Base-by-base conservation (phyloP, 345 rosid genomes). In the Aegle marmelos region DNA sequence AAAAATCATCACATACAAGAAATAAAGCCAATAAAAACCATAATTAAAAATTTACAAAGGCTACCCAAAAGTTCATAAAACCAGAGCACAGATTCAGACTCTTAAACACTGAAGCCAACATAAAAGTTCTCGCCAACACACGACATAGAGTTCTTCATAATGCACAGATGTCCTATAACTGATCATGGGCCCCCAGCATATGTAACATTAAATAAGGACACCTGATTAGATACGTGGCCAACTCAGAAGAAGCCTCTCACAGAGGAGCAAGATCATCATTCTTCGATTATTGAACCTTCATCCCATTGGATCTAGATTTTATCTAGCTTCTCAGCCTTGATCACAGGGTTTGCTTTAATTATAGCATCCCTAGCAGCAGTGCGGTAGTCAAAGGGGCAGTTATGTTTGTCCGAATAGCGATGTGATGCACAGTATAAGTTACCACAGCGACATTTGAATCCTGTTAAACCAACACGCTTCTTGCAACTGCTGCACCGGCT, bases 321-420 rank as follows among this genome's bases (percentile, higher is more conserved):
- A 79, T 94, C 93, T 7, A 94, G 98, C 91, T 94, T 94, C 84
- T 92, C 96, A 61, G 97, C 96, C 82, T 89, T 94, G 81, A 94
- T 88, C 78, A 92, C 84, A 5, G 98, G 98, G 82, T 94, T 94
- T 73, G 97, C 93, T 83, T 87, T 91, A 22, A 97, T 93, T 74
- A 92, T 94, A 3, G 97, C 97, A 73, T 90, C 93, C 76, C 90
- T 92, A 3, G 89, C 97, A 83, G 93, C 91, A 76, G 88, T 87
- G 53, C 87, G 90, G 80, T 92, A 94, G 74, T 94, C 91, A 68
- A 91, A 94, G 50, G 88, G 88, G 76, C 98, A 94, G 63, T 87
- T 82, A 50, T 94, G 98, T 74, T 91, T 86, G 83, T 91, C 94
- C 24, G 98, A 94, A 79, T 94, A 94, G 76, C 95, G 96, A 83